These are phyloP conservation scores for Aristolochia fimbriata DNA, from an alignment of 164 flowering plant genomes.

Conservation along the genomic window DNA sequence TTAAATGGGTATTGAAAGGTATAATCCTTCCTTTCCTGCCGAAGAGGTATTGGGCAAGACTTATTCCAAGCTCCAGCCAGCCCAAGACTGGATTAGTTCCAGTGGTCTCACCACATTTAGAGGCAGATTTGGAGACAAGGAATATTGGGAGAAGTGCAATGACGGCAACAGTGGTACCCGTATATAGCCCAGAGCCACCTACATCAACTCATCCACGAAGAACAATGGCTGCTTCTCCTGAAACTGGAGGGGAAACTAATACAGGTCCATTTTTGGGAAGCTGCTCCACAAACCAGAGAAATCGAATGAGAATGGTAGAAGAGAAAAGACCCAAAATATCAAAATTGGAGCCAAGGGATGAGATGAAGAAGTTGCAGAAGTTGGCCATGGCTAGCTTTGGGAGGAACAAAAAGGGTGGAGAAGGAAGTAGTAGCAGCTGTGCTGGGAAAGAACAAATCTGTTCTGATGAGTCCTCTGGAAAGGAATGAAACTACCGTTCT, in stretches of 20 bases:
- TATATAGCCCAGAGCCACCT: constrained; percentile 38
- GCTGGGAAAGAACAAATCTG: constrained; percentile 8
- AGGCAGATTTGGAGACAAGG: constrained; percentile 18
- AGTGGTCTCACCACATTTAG: constrained; percentile 24
- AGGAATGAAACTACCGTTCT: too few relatives aligned
- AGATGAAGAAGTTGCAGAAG: constrained; percentile 36
- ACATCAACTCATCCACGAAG: constrained; percentile 2
- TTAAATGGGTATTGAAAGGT: constrained; percentile 43
- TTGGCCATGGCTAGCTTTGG: constrained; percentile 50
- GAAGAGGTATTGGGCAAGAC: constrained; percentile 35
- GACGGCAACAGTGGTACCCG: constrained; percentile 48
- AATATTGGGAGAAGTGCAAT: constrained; percentile 21
- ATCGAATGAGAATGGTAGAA: constrained; percentile 14
- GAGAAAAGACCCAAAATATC: constrained; percentile 18
- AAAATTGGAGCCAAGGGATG: constrained; percentile 25
- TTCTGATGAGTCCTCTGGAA: constrained; percentile 2
- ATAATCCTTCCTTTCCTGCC: constrained; percentile 45
- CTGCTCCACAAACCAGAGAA: background rate
- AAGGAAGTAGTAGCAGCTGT: constrained; percentile 24
- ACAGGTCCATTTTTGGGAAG: constrained; percentile 1
- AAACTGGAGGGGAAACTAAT: constrained; percentile 1
- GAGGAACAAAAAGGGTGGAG: constrained; percentile 21
- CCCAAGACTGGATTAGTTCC: constrained; percentile 34
- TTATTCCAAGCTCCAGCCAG: constrained; percentile 20
- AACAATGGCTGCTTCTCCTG: constrained; percentile 1